A percentile compares a stretch with the other conserved stretches of the same genome.
Conservation (phyloP, 495 filamentous ascomycete species). For the Xylaria longipes region DNA sequence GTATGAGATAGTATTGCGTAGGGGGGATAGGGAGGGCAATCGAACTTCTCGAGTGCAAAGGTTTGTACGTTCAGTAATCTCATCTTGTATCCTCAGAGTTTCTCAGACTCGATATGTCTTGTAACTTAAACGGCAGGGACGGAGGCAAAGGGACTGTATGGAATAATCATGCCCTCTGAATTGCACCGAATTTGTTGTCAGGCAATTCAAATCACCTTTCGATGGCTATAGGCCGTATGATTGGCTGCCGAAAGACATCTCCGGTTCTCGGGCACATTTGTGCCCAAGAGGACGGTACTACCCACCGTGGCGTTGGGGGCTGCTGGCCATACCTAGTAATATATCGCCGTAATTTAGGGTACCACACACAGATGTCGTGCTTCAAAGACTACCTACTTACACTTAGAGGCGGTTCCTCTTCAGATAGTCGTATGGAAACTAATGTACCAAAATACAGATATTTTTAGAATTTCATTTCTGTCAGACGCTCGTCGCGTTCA, state of each 20-base stretch:
- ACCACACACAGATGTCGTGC: no score
- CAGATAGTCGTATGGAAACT: background rate
- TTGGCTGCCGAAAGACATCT: background rate
- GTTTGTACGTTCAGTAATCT: background rate
- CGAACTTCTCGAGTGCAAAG: background rate
- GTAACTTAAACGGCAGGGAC: background rate
- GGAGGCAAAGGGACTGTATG: background rate
- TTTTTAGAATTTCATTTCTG: background rate
- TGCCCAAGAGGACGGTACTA: background rate
- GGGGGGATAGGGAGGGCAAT: background rate
- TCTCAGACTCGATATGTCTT: background rate
- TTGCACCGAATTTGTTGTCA: background rate
- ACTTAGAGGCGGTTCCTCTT: no score
- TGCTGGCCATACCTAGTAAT: no score
- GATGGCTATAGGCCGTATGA: no score
- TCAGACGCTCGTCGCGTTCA: background rate
- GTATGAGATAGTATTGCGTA: background rate
- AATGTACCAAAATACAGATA: background rate
- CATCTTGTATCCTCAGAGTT: background rate
- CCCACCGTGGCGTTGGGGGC: background rate
- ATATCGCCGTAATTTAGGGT: no score
- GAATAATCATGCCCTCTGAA: background rate
- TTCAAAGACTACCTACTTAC: background rate
- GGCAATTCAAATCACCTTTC: no score
- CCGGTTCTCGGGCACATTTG: background rate